Percentiles rank a stretch among this genome's conserved stretches.
phyloP scores from a whole-genome alignment of 345 rosid genomes.

The Euphorbia peplus region DNA sequence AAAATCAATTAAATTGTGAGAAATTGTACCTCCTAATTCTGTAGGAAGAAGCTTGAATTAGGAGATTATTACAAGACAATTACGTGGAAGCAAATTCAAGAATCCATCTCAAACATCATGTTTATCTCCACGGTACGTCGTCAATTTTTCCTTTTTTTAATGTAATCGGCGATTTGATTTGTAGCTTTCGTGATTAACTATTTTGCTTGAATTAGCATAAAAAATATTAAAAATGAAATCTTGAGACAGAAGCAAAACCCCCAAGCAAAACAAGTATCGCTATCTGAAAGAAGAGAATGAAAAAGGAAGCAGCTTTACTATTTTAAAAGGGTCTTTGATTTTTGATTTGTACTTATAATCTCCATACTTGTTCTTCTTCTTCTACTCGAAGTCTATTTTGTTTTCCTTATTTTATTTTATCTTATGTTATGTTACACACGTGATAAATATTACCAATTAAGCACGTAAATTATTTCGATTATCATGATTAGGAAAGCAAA shows the following conservation, averaged over 20 bases:
- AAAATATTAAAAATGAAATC: slow-evolving; percentile 18
- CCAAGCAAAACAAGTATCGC: background rate
- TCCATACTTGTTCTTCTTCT: background rate
- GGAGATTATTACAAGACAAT: slow-evolving; percentile 29
- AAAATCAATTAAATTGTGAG: slow-evolving; percentile 8
- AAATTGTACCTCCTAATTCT: background rate
- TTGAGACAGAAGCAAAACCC: slow-evolving; percentile 42
- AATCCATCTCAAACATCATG: slow-evolving; percentile 18
- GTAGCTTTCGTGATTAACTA: background rate
- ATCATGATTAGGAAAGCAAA: no score
- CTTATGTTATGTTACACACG: no score
- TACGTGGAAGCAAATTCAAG: slow-evolving; percentile 44
- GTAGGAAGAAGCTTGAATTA: slow-evolving; percentile 5
- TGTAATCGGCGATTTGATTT: background rate
- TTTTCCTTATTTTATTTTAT: no score
- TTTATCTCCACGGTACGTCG: slow-evolving; percentile 56
- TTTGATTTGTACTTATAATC: no score
- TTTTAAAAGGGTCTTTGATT: background rate
- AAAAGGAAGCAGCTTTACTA: background rate
- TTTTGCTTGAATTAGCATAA: background rate
- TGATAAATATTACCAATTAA: no score
- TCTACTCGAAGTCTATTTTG: no score
- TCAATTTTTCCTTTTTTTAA: slow-evolving; percentile 12
- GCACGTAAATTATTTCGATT: no score
- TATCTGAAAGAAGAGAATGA: background rate